Conservation (phyloP, 257 asterid species). For the Nicotiana benthamiana region DNA sequence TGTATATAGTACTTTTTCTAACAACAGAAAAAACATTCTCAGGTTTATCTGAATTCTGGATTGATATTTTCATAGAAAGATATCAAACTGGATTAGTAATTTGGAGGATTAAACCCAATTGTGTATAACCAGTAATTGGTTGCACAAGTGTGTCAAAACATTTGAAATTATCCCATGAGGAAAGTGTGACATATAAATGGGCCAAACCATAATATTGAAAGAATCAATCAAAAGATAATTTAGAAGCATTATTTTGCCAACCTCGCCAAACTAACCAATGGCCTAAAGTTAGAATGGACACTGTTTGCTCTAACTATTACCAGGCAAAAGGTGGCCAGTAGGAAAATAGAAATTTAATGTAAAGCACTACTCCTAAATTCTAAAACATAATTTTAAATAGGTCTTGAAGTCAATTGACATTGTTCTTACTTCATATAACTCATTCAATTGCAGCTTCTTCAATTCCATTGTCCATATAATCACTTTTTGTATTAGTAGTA, state of each 20-base stretch:
- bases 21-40: not conserved
- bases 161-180: not conserved
- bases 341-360: no score
- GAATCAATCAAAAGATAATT: not conserved
- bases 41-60: not conserved
- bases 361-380: not conserved
- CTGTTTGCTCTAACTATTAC: no score
- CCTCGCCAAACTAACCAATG: not conserved
- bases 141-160: not conserved
- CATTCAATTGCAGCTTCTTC: not conserved
- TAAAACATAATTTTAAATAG: no score
- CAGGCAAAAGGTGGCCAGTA: no score
- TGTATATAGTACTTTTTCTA: not conserved
- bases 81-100: not conserved
- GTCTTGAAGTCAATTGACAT: not conserved
- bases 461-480: not conserved
- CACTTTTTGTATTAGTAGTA: not conserved
- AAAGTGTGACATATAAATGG: not conserved
- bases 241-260: not conserved
- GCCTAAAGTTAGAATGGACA: not conserved
- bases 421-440: not conserved
- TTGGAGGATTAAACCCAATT: not conserved
- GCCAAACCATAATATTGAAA: not conserved
- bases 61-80: not conserved
- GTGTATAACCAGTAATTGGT: not conserved